phyloP scores from a whole-genome alignment of 2,329 filamentous ascomycete species.

The Alternaria burnsii region DNA sequence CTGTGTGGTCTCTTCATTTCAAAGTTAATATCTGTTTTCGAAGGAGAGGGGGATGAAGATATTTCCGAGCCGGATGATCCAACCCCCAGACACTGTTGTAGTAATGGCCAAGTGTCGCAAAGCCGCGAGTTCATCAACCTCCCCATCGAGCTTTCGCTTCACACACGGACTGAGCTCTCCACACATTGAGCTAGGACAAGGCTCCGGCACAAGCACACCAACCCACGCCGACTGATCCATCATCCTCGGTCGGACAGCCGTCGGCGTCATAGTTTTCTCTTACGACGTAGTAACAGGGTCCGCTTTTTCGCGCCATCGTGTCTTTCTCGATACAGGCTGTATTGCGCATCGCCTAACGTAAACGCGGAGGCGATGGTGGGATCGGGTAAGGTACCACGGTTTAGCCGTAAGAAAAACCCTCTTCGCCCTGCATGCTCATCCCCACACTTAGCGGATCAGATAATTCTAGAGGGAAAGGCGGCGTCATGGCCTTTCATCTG shows the following conservation, averaged over 20 bases:
- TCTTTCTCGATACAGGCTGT: neutral
- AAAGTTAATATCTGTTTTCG: constrained; percentile 2
- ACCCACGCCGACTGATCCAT: constrained; percentile 16
- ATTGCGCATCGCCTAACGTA: constrained; percentile 28
- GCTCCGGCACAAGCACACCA: constrained; percentile 16
- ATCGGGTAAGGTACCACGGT: constrained; percentile 23
- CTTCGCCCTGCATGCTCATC: constrained; percentile 10
- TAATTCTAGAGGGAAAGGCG: constrained; percentile 31
- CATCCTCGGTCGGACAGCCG: constrained; percentile 20
- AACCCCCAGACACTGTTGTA: constrained; percentile 30
- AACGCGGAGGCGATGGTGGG: constrained; percentile 12
- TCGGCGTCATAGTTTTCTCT: constrained; percentile 29
- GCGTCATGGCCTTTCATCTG: constrained; percentile 39
- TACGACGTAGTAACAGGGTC: constrained; percentile 17
- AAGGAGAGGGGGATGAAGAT: constrained; percentile 9
- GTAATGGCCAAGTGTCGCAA: constrained; percentile 32
- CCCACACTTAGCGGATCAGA: constrained; percentile 43
- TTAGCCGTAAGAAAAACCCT: constrained; percentile 34
- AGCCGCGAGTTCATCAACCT: constrained; percentile 16
- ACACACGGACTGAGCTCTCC: constrained; percentile 21
- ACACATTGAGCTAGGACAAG: constrained; percentile 23
- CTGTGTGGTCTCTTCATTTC: constrained; percentile 10
- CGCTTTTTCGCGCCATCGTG: constrained; percentile 2
- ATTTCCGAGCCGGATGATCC: constrained; percentile 15
- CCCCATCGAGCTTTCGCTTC: constrained; percentile 23